These are phyloP conservation scores for Hondaea fermentalgiana DNA, from an alignment of 108 stramenopile species.

Conservation along the genomic window DNA sequence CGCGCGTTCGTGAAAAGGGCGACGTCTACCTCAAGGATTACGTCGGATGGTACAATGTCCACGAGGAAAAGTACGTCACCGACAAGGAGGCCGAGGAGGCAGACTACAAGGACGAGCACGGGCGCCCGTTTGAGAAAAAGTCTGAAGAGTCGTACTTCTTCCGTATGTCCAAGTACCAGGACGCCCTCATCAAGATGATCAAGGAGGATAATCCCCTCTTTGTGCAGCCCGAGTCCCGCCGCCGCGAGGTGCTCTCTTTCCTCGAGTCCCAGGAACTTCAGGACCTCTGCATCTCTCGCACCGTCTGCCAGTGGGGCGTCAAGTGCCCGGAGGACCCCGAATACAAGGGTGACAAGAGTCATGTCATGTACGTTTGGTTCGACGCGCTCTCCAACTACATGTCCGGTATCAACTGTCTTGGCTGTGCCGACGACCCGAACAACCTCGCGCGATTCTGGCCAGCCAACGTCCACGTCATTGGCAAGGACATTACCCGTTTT, in stretches of 20 bases:
- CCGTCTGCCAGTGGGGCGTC: constrained; percentile 93
- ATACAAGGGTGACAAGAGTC: constrained; percentile 20
- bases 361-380: constrained; percentile 99
- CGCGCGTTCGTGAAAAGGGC: constrained; percentile 60
- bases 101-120: constrained; percentile 74
- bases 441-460: constrained; percentile 78
- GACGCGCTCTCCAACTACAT: constrained; percentile 96
- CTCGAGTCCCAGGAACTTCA: constrained; percentile 67
- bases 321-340: constrained; percentile 67
- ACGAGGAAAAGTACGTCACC: constrained; percentile 93
- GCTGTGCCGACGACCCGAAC: constrained; percentile 44
- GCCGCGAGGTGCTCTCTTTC: constrained; percentile 66
- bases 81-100: constrained; percentile 77
- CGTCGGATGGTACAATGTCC: neutral
- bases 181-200: constrained; percentile 69
- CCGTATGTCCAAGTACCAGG: constrained; percentile 82
- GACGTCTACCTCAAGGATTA: constrained; percentile 30
- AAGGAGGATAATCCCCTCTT: constrained; percentile 70
- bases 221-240: constrained; percentile 77
- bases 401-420: constrained; percentile 72
- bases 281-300: constrained; percentile 85
- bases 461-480: constrained; percentile 85
- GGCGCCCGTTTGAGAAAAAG: constrained; percentile 79
- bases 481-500: constrained; percentile 98
- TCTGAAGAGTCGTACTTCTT: constrained; percentile 96